Evolutionary conservation across 176 grass and related monocot species (phyloP).

Genomic region (Aegilops tauschii): DNA sequence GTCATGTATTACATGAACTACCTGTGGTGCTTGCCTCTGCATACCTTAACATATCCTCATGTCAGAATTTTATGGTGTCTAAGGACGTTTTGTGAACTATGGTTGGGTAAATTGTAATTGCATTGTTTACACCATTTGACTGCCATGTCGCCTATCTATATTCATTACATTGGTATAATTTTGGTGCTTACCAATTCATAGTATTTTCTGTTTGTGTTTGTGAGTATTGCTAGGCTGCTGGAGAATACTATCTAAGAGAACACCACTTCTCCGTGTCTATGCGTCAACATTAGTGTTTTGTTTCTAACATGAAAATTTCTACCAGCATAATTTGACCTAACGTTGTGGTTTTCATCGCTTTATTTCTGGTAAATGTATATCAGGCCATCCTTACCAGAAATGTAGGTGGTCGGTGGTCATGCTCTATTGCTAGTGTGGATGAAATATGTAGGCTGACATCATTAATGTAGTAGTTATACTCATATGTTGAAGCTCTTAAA

Average conservation of each 20-base stretch:
- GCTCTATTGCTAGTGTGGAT: neutral
- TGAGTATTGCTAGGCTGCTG: neutral
- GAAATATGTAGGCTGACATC: neutral
- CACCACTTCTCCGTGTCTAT: neutral
- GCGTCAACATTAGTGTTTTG: neutral
- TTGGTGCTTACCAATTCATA: neutral
- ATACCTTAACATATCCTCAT: neutral
- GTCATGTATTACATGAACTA: neutral
- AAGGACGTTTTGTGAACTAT: neutral
- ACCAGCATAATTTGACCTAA: neutral
- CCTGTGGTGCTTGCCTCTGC: neutral
- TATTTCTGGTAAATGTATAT: neutral
- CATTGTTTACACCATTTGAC: neutral
- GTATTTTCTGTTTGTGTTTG: neutral
- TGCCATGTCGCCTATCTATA: neutral
- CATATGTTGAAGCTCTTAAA: constrained; percentile 3
- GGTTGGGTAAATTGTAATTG: neutral
- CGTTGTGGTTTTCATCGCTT: neutral
- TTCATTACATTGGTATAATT: neutral
- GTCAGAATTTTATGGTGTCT: neutral
- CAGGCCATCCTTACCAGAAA: neutral
- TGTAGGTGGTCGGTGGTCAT: neutral
- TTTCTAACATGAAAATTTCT: constrained; percentile 9
- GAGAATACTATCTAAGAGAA: constrained; percentile 4
- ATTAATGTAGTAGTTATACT: neutral